Evolutionary conservation across 2,329 filamentous ascomycete species (phyloP), one percentile per base, ranked within the genome.

Genomic region (Myotisia sp.): DNA sequence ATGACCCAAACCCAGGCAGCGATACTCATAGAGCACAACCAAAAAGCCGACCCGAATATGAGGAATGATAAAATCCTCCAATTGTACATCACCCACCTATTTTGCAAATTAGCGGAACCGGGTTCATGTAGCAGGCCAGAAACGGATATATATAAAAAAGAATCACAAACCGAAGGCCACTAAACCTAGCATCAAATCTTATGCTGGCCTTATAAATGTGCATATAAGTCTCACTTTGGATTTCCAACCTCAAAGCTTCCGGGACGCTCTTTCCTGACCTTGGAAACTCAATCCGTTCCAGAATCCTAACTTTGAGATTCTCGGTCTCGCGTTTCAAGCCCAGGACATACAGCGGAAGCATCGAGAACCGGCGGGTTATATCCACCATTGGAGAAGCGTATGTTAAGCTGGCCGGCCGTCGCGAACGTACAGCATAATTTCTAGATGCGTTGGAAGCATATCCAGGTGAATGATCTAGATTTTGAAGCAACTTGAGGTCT

Each of bases 31-130:
- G 87, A 84, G 8, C 74, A 71, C 1, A 62, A 52, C 84, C 86
- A 95, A 56, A 94, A 94, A 0, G 71, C 45, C 1, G 63, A 55
- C 0, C 76, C 81, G 47, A 85, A 79, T 1, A 76, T 48, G 1
- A 79, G 34, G 38, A 84, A 85, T 4, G 75, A 75, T 2, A 74
- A 54, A 22, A 90, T 49, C 8, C 79, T 74, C 59, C 87, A 78
- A 41, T 83, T 76, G 48, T 90, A 90, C 81, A 98, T 92, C 36
- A 86, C 48, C 74, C 80, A 90, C 31, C 79, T 66, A 32, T 22
- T 16, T 3, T 9, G 10, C 16, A 20, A 13, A 38, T 33, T 12
- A 35, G 21, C 13, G 9, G 19, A 29, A 10, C 16, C 8, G 10
- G n/a, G n/a, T n/a, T 22, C 23, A 37, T 13, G 14, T 19, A 8